Evolutionary conservation across 768 basidiomycete genomes (phyloP).

Genomic region (Obba rivulosa): DNA sequence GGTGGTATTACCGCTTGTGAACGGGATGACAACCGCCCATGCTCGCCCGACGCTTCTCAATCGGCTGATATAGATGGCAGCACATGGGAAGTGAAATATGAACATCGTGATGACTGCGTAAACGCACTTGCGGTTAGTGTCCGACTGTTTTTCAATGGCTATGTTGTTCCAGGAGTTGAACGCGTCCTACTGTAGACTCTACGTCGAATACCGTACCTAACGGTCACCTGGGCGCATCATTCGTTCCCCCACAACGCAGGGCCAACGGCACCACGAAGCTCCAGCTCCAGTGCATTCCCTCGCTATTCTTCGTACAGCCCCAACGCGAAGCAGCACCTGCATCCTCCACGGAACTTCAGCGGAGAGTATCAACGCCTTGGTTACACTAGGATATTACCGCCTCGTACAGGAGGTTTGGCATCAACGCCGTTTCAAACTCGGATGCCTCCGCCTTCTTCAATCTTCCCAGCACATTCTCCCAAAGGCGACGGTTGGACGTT

Average conservation of each 20-base stretch:
- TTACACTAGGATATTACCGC: too few relatives aligned
- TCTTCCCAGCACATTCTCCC: too few relatives aligned
- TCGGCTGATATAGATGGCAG: slow-evolving; percentile 48
- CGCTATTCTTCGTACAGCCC: neutral
- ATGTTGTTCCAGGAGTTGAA: too few relatives aligned
- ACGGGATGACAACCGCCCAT: neutral
- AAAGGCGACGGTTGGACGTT: neutral
- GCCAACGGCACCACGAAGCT: neutral
- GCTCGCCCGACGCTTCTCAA: slow-evolving; percentile 55
- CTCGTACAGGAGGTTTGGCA: too few relatives aligned
- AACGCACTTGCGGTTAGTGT: slow-evolving; percentile 59
- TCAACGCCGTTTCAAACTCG: too few relatives aligned
- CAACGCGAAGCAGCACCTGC: neutral
- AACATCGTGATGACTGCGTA: slow-evolving; percentile 69
- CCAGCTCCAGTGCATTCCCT: neutral
- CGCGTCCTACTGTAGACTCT: slow-evolving; percentile 45
- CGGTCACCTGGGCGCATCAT: slow-evolving; percentile 79
- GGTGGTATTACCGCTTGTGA: neutral
- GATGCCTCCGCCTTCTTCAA: too few relatives aligned
- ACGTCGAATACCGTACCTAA: slow-evolving; percentile 63
- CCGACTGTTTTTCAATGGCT: neutral
- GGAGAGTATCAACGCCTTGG: neutral
- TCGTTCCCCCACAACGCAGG: slow-evolving; percentile 20
- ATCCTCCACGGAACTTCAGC: neutral
- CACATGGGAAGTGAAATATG: slow-evolving; percentile 80